Conservation (phyloP, 495 filamentous ascomycete genomes). For the Xylaria longipes region DNA sequence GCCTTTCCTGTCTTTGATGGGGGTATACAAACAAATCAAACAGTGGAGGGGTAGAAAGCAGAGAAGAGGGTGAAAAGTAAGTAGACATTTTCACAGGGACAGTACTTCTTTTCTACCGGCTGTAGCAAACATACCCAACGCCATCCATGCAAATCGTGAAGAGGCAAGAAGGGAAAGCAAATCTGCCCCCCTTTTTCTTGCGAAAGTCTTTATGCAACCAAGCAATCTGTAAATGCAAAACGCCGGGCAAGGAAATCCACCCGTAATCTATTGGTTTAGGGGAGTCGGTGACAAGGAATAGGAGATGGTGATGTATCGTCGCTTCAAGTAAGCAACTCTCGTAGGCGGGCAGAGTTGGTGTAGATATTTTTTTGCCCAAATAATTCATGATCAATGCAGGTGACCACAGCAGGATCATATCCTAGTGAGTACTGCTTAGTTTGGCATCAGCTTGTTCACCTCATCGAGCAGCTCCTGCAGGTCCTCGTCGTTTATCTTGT, state of each 20-base stretch:
- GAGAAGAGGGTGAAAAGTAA: not conserved
- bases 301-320: not conserved
- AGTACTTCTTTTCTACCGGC: not conserved
- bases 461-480: conserved; percentile 88
- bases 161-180: conserved; percentile 1
- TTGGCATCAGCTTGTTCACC: conserved; percentile 74
- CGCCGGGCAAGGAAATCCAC: conserved; percentile 23
- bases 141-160: conserved; percentile 27
- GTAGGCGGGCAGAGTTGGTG: not conserved
- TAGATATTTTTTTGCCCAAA: conserved; percentile 1
- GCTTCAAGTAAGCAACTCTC: not conserved
- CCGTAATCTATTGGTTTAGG: conserved; percentile 22
- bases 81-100: not conserved
- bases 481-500: conserved; percentile 88
- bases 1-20: conserved; percentile 11
- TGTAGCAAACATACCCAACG: conserved; percentile 26
- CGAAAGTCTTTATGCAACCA: conserved; percentile 18
- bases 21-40: conserved; percentile 25
- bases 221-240: conserved; percentile 25
- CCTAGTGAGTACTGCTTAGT: conserved; percentile 19
- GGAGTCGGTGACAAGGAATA: conserved; percentile 1
- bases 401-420: not conserved
- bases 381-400: not conserved
- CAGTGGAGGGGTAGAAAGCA: not conserved
- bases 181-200: conserved; percentile 3